Base-by-base conservation (phyloP, 768 basidiomycete genomes). In the Podaxis mareebaensis region DNA sequence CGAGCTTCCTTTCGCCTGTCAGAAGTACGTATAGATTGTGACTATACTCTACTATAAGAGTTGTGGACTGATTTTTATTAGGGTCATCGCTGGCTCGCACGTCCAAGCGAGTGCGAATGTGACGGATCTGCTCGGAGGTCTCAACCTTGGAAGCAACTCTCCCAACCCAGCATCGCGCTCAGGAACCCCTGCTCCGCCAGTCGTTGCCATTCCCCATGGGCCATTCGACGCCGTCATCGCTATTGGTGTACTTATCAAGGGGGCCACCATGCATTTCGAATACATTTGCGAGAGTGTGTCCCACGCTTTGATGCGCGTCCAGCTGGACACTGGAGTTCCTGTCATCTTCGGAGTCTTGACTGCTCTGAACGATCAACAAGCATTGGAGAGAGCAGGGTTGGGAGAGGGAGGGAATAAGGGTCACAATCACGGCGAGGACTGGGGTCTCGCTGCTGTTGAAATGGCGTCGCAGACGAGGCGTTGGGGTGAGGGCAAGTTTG, bases 261-360 rank as follows among this genome's bases (percentile, higher is more conserved):
- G 97, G 58, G 82, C 87, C 0, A 99, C 97, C 17, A 97, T 97
- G 95, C 97, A 99, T 79, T 99, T 99, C 75, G 97, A 99, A 75
- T 99, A 99, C 83, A 99, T 99, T 75, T 92, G 86, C 75, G 95
- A 98, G 70, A 86, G 88, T 65, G 96, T 98, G 64, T 88, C 94
- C 46, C 92, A 98, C 69, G 95, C 89, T 49, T 81, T 99, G 67
- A 99, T 99, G 97, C 86, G 85, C 70, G 87, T 98, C 22, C 95
- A 96, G 77, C 80, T 98, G 69, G 96, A 99, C 75, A 89, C 92
- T 1, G 95, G 95, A 15, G 86, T 92, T 24, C 97, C 97, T 0
- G 92, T 99, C 70, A 90, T 99, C 68, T 99, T 99, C 75, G 97
- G 97, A 46, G 95, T 99, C 28, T 78, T 99, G 72, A 99, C 96